Base-by-base conservation (phyloP, 1,284 basidiomycete genomes). In the Amylostereum areolatum region DNA sequence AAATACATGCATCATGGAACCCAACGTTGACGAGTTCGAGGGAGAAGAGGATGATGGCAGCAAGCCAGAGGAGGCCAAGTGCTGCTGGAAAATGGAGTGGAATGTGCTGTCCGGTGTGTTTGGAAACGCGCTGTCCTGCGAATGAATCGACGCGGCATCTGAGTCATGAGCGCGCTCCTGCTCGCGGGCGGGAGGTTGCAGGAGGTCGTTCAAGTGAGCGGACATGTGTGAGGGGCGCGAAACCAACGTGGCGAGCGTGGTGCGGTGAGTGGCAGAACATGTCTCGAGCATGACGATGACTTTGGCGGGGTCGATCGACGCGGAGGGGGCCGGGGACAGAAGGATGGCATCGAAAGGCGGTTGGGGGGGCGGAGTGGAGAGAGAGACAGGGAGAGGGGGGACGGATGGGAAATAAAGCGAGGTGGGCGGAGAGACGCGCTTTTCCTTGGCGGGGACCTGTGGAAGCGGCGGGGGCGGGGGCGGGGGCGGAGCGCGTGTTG, bases 281-380 rank as follows among this genome's bases (percentile, higher is more conserved):
- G 87, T 88, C 65, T 89, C 87, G 43, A 89, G 56, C 3, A 79
- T 77, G 43, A 89, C 74, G 45, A 89, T 78, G 35, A 81, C 66
- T 55, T 79, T 81, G 9, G 76, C 73, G n/a, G 72, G 73, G 56
- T 88, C 79, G 18, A 76, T 55, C 6, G 66, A 60, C 41, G 64
- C 62, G 3, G 66, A 65, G 5, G 80, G 80, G 5, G 74, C 64
- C n/a, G 78, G 66, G 1, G 85, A 83, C 32, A 90, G 62, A 3
- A 89, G 72, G 45, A 89, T 74, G 3, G 82, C 71, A 12, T 74
- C 72, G 65, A 90, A 90, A 0, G 78, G 72, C 4, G 80, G 73
- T 43, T 72, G 74, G 3, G 62, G 67, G 11, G 63, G 62, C 36
- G 56, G 45, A 32, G 55, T 45, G 6, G 50, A 30, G 9, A 59